A percentile compares a stretch with the other conserved stretches of the same genome.
Evolutionary conservation across 2,329 filamentous ascomycete species (phyloP).

Genomic region (Cercospora zeae-maydis): DNA sequence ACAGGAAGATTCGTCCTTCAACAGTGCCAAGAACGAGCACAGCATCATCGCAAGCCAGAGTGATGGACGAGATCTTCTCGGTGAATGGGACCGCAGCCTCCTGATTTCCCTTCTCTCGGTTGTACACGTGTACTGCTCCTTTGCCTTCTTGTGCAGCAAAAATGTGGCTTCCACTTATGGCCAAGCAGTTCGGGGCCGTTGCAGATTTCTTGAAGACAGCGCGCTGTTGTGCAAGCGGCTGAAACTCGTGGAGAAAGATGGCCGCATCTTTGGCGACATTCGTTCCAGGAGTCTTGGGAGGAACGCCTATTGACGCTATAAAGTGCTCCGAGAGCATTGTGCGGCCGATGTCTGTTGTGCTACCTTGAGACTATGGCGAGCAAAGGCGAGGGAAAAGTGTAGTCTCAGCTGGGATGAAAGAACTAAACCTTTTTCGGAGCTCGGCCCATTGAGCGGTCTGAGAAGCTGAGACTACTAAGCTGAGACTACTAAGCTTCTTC

Average conservation of each 20-base stretch:
- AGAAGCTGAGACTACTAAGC: background rate
- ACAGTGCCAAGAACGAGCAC: slow-evolving; percentile 77
- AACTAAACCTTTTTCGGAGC: background rate
- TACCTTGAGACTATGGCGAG: background rate
- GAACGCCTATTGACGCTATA: slow-evolving; percentile 46
- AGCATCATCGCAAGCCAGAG: slow-evolving; percentile 62
- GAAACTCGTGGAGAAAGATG: slow-evolving; percentile 79
- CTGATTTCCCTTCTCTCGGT: slow-evolving; percentile 74
- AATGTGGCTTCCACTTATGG: slow-evolving; percentile 74
- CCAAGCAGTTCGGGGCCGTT: slow-evolving; percentile 72
- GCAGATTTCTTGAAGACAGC: slow-evolving; percentile 89
- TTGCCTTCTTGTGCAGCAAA: slow-evolving; percentile 91
- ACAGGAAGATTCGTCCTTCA: slow-evolving; percentile 80
- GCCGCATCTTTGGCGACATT: slow-evolving; percentile 69
- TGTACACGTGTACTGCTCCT: slow-evolving; percentile 90
- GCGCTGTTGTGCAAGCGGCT: slow-evolving; percentile 71
- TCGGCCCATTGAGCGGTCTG: background rate
- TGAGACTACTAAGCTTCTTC: background rate
- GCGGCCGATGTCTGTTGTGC: background rate
- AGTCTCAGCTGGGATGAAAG: background rate
- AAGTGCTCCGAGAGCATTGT: slow-evolving; percentile 52
- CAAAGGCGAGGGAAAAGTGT: slow-evolving; percentile 1
- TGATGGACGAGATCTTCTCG: slow-evolving; percentile 76
- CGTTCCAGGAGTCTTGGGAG: slow-evolving; percentile 44
- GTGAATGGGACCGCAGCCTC: slow-evolving; percentile 85